Evolutionary conservation across 148 eudicot species (phyloP).

Genomic region (Drosera capensis): DNA sequence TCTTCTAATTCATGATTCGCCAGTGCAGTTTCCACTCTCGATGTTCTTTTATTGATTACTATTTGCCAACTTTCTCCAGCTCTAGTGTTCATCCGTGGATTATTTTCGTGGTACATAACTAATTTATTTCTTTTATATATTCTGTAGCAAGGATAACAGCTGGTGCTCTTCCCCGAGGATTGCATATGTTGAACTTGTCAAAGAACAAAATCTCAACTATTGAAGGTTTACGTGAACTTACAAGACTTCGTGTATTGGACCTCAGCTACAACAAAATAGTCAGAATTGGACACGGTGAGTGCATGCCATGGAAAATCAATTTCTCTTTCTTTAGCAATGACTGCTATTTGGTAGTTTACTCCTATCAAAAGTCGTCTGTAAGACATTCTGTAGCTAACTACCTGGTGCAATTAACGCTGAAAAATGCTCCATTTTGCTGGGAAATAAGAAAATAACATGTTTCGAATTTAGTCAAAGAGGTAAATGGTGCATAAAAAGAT

Average conservation of each 20-base stretch:
- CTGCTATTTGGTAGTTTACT: too few species aligned
- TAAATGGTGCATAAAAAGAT: too few species aligned
- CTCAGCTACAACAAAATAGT: constrained; percentile 78
- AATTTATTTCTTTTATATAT: not conserved
- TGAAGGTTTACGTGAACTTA: constrained; percentile 89
- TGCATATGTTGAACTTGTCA: constrained; percentile 73
- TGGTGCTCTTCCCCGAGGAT: constrained; percentile 91
- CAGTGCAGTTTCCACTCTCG: too few species aligned
- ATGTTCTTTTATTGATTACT: not conserved
- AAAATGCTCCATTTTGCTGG: too few species aligned
- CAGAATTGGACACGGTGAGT: constrained; percentile 91
- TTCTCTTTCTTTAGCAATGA: not conserved
- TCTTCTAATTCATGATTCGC: too few species aligned
- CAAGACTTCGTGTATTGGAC: constrained; percentile 83
- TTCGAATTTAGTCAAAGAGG: too few species aligned
- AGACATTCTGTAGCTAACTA: too few species aligned
- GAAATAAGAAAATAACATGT: too few species aligned
- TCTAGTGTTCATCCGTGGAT: not conserved
- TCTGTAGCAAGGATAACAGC: constrained; percentile 69
- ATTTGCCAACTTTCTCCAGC: not conserved
- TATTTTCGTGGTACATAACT: not conserved
- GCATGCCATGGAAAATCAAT: not conserved
- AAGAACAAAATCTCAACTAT: constrained; percentile 72
- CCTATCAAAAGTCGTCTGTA: too few species aligned
- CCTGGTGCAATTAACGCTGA: too few species aligned